Base-by-base conservation (phyloP, 2,329 filamentous ascomycete species). In the Trichoderma polysporum region DNA sequence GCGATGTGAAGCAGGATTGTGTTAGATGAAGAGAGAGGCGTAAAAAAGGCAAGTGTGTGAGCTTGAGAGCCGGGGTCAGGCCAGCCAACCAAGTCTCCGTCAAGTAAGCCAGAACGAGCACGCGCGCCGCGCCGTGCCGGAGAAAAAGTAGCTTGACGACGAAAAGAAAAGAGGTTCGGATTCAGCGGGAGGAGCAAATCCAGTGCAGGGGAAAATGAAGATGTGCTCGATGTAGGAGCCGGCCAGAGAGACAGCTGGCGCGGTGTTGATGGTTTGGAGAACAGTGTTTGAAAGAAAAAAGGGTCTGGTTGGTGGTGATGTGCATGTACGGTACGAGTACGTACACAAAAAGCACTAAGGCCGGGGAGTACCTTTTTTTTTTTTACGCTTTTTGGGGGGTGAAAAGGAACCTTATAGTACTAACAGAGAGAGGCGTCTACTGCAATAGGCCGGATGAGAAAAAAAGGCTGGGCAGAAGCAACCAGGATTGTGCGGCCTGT, bases 211-310 rank as follows among this genome's bases (percentile, higher is more conserved):
- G 37, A 15, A 35, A 53, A 45, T 3, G 49, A 31, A 37, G 33
- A 56, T 8, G 49, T 50, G 25, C 12, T 13, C 17, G 35, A 35
- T 15, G 62, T 35, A 13, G 35, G 53, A 54, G 53, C 15, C 45
- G 66, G 29, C 17, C 22, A 5, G 60, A 12, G 19, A 7, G 37
- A 45, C 9, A 22, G 53, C 15, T 52, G 19, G 31, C 22, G 59
- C 37, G 35, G 41, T 65, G 61, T 53, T 65, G 66, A 68, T 68
- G 60, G 53, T 25, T 54, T 66, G 60, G 41, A 64, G 27, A 54
- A 64, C 59, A 56, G 60, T 64, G 66, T 68, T 65, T 68, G 66
- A 68, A 63, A 65, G 53, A 49, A 57, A 68, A 68, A 68, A 68
- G 35, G 66, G 39, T 19, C 47, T 37, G 59, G 59, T 39, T 58